These are phyloP conservation scores for Diaporthe capsici DNA, from an alignment of 2,329 filamentous ascomycete species.

Conservation along the genomic window DNA sequence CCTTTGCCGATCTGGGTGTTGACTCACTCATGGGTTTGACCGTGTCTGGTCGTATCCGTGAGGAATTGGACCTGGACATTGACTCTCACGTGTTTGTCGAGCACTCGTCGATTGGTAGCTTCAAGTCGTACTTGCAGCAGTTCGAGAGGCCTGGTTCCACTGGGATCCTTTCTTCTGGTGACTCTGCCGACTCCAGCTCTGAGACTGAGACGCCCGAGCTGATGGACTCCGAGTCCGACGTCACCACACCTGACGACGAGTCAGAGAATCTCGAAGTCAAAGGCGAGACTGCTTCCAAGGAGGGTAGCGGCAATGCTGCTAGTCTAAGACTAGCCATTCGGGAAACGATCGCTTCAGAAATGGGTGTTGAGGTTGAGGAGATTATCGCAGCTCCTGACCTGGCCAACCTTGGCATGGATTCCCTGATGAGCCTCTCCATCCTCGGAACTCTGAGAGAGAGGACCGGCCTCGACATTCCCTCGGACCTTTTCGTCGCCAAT, in stretches of 20 bases:
- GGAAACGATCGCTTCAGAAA: constrained; percentile 78
- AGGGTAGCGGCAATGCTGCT: constrained; percentile 54
- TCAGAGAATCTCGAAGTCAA: constrained; percentile 65
- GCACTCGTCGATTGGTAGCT: constrained; percentile 66
- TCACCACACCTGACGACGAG: constrained; percentile 68
- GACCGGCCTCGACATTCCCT: constrained; percentile 67
- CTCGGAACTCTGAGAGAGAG: constrained; percentile 68
- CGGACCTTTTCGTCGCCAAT: constrained; percentile 73
- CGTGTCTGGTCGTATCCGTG: constrained; percentile 68
- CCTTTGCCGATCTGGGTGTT: constrained; percentile 70
- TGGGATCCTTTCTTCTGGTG: constrained; percentile 46
- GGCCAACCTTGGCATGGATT: constrained; percentile 71
- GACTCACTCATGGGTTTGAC: constrained; percentile 74
- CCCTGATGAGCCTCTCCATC: constrained; percentile 70
- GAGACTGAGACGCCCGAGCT: constrained; percentile 40
- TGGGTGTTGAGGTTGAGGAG: constrained; percentile 78
- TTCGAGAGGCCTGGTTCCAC: constrained; percentile 53
- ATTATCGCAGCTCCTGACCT: constrained; percentile 67
- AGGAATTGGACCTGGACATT: constrained; percentile 70
- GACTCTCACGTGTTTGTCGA: constrained; percentile 68
- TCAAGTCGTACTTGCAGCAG: constrained; percentile 61
- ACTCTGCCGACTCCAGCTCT: constrained; percentile 53
- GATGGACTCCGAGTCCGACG: constrained; percentile 58
- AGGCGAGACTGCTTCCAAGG: constrained; percentile 50
- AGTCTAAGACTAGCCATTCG: constrained; percentile 69